phyloP scores from a whole-genome alignment of 306 rosid genomes.

The Begonia peltatifolia region DNA sequence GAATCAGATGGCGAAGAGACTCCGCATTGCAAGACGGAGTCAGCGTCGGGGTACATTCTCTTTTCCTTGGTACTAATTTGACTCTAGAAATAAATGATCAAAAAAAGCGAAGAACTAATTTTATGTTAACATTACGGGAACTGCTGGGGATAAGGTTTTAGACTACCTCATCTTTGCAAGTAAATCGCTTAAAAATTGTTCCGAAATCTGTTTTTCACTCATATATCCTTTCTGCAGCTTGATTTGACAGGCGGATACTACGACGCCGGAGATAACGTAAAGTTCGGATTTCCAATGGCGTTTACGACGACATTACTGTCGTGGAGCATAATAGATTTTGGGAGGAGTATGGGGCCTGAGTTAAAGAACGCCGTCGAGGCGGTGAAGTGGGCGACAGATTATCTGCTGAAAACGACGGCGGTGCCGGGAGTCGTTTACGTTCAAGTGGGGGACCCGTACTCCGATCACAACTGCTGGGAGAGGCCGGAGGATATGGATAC shows the following conservation, averaged over 20 bases:
- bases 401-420: constrained; percentile 65
- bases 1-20: constrained; percentile 79
- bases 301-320: constrained; percentile 73
- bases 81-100: not conserved
- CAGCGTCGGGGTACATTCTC: constrained; percentile 38
- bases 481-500: constrained; percentile 99
- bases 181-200: too few relatives aligned
- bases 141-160: too few relatives aligned
- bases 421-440: constrained; percentile 58
- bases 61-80: not conserved
- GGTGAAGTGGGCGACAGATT: constrained; percentile 79
- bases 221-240: constrained; percentile 22
- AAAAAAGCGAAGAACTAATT: constrained; percentile 10
- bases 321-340: constrained; percentile 90
- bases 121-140: not conserved
- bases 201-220: too few relatives aligned
- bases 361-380: constrained; percentile 48
- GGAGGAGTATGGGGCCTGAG: constrained; percentile 73
- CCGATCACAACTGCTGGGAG: constrained; percentile 98
- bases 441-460: constrained; percentile 74
- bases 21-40: constrained; percentile 82
- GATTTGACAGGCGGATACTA: constrained; percentile 88
- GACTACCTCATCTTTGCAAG: too few relatives aligned
- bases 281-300: constrained; percentile 98
- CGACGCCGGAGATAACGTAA: constrained; percentile 91